Base-by-base conservation (phyloP, 257 asterid species). In the Solanum chmielewskii region DNA sequence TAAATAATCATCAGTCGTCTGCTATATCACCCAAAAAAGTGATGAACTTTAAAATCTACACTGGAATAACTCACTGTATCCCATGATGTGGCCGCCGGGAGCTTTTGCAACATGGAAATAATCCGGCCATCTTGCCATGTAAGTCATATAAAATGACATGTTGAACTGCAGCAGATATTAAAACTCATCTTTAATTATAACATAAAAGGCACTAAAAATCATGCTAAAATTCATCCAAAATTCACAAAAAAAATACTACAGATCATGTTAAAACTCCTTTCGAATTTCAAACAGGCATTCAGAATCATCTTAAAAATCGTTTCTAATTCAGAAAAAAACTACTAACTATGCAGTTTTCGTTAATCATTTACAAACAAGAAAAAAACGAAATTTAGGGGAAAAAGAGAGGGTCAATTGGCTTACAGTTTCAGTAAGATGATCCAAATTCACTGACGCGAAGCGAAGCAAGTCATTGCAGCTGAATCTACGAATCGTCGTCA, bases 101-200 rank as follows among this genome's bases (percentile, higher is more conserved):
- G 98, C 98, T 90, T 93, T 97, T 56, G 99, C 99, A 11, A 95
- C 98, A 52, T 95, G 98, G 76, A 97, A 97, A 89, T 96, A 97
- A 89, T 97, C 98, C 7, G 99, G 99, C 99, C 98, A 97, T 87
- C 98, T 93, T 11, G 99, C 99, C 95, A 97, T 86, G 92, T 97
- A 96, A 12, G 98, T 96, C 99, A 97, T 95, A 77, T 96, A 96
- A 88, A 97, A 96, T 76, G 98, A 88, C 93, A 92, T 92, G 80
- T 92, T 92, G 90, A 92, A 92, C 92, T 92, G 90, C 86, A 90
- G 9, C 68, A 60, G 33, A 81, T 41, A 27, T 29, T 25, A 39
- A 47, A 47, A 80, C 27, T 76, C 35, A 15, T 42, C 29, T 85
- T 62, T 29, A 20, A 73, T 21, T 47, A 23, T 9, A 49, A 45